Percentiles rank a stretch among this genome's conserved stretches.
Evolutionary conservation across 2,329 filamentous ascomycete genomes (phyloP).

Genomic region (Hansfordia pulvinata): DNA sequence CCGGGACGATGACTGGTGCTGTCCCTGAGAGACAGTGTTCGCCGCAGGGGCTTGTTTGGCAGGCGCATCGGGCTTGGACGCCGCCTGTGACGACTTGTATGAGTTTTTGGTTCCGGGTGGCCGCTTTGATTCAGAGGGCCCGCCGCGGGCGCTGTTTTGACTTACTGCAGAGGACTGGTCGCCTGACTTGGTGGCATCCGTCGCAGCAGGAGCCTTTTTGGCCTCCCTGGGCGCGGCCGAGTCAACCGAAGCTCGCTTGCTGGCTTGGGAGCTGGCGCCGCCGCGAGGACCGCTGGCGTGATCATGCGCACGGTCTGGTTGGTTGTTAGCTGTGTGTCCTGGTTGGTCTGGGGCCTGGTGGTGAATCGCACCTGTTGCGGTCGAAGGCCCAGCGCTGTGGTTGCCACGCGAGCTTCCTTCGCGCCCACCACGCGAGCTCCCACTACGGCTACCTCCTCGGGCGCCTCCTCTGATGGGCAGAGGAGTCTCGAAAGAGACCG

Average conservation of each 20-base stretch:
- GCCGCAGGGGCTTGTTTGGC: no score
- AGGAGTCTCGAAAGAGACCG: slow-evolving; percentile 76
- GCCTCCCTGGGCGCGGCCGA: slow-evolving; percentile 24
- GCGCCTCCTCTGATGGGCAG: slow-evolving; percentile 43
- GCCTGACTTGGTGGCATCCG: slow-evolving; percentile 31
- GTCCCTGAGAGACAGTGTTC: no score
- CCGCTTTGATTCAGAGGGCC: no score
- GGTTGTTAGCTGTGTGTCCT: slow-evolving; percentile 5
- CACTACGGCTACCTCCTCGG: slow-evolving; percentile 28
- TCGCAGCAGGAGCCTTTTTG: slow-evolving; percentile 26
- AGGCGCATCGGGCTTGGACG: no score
- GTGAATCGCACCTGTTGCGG: slow-evolving; percentile 9
- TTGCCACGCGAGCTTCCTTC: slow-evolving; percentile 9
- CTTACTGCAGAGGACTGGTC: no score
- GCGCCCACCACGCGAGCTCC: slow-evolving; percentile 14
- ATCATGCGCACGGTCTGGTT: slow-evolving; percentile 11
- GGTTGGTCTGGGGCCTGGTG: neutral
- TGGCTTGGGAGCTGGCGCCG: slow-evolving; percentile 19
- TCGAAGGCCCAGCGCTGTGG: slow-evolving; percentile 5
- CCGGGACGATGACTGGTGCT: no score
- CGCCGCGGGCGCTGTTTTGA: no score
- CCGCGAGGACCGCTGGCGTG: no score
- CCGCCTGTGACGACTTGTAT: no score
- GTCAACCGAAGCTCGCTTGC: slow-evolving; percentile 33
- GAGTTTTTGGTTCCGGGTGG: no score